Evolutionary conservation across 805 yeast species (phyloP).

Genomic region (Pichia nanzhaoensis): DNA sequence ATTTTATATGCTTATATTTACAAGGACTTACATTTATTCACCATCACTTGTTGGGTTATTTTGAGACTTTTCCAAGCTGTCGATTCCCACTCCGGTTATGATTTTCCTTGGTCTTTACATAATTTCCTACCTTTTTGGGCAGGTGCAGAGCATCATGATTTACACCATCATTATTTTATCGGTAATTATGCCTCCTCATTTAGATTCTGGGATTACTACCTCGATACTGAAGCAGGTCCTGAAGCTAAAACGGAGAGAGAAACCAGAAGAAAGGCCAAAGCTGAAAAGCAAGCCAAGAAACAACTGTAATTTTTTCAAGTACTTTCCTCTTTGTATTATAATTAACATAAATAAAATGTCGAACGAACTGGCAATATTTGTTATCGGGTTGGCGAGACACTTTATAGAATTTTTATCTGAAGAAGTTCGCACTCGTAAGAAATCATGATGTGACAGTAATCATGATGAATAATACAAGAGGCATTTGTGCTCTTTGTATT

Average conservation of each 20-base stretch:
- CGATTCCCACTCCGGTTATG: slow-evolving; percentile 57
- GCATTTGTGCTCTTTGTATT: too few relatives aligned
- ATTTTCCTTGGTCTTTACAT: slow-evolving; percentile 56
- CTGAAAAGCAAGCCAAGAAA: slow-evolving; percentile 30
- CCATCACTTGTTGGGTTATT: slow-evolving; percentile 46
- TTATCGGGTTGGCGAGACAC: too few relatives aligned
- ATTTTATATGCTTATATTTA: slow-evolving; percentile 45
- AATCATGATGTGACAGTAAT: too few relatives aligned
- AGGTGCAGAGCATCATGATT: slow-evolving; percentile 58
- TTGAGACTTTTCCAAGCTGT: slow-evolving; percentile 52
- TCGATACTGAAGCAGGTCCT: slow-evolving; percentile 53
- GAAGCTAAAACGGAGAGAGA: slow-evolving; percentile 44
- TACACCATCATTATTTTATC: slow-evolving; percentile 53
- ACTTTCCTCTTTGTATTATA: neutral
- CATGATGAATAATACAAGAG: too few relatives aligned
- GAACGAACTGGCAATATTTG: too few relatives aligned
- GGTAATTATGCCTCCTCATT: slow-evolving; percentile 54
- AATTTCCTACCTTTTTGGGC: slow-evolving; percentile 58
- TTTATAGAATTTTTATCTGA: too few relatives aligned
- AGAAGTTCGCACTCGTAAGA: too few relatives aligned
- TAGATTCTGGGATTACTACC: slow-evolving; percentile 50
- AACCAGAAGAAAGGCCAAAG: slow-evolving; percentile 34
- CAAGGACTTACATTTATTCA: slow-evolving; percentile 44
- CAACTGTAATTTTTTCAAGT: neutral
- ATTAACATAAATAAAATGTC: too few relatives aligned